Evolutionary conservation across 805 yeast species (phyloP), one percentile per base, ranked within the genome.

Genomic region (Spathaspora hagerdaliae): DNA sequence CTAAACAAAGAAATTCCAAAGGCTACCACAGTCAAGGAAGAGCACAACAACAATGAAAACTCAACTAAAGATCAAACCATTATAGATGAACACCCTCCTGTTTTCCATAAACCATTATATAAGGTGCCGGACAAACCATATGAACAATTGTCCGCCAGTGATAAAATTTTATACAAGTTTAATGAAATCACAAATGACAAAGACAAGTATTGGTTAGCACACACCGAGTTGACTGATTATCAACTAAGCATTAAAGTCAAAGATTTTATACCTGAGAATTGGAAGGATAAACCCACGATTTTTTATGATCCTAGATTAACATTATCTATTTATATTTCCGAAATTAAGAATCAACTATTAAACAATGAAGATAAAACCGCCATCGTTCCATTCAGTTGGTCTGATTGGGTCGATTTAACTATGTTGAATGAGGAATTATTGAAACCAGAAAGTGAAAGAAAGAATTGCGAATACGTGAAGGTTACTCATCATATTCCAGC

Each of bases 291-390:
- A 5, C 52, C 54, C 5, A 44, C 44, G 7, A 31, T 64, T 5
- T 65, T 62, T 24, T 74, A 69, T 50, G 87, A 82, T 50, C 87
- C 87, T 11, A 59, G 86, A 36, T 65, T 81, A 48, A 75, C 85
- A 0, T 65, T 77, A 52, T 60, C 82, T 0, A 75, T 61, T 9
- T 78, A 78, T 56, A 49, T 81, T 31, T 61, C 73, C 1, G 44
- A 75, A 46, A 63, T 80, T 14, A 57, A 54, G 38, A 47, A 58
- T 31, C 64, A 55, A 34, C 33, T 51, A 14, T 13, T 51, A 10
- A 54, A 50, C 34, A 9, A 31, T 36, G 41, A 46, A 43, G 54
- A 51, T 44, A 42, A 48, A 64, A 74, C 44, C 61, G 34, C 10
- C 37, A 47, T 10, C 26, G 58, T 65, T 14, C 62, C 69, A 34